Conservation (phyloP, 2,329 filamentous ascomycete species). For the Beauveria rudraprayagi region DNA sequence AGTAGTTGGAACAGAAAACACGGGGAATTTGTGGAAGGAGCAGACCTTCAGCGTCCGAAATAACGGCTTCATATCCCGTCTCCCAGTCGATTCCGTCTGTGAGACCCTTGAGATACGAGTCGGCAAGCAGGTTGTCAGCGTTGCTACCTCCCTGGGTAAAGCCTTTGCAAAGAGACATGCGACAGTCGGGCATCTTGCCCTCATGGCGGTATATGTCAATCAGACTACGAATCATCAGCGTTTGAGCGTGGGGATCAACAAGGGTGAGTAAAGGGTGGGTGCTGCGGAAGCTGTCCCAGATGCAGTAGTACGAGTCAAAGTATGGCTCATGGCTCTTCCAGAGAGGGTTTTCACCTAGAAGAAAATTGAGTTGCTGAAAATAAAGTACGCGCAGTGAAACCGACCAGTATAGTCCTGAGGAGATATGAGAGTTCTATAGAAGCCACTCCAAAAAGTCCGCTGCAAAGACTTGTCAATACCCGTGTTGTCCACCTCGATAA, state of each 20-base stretch:
- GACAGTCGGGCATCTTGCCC: slow-evolving; percentile 64
- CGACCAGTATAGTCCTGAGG: slow-evolving; percentile 62
- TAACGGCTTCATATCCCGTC: slow-evolving; percentile 61
- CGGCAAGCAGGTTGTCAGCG: slow-evolving; percentile 62
- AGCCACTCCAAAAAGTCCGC: slow-evolving; percentile 61
- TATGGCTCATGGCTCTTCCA: slow-evolving; percentile 67
- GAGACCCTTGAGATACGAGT: slow-evolving; percentile 65
- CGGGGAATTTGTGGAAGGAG: slow-evolving; percentile 35
- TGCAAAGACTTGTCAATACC: slow-evolving; percentile 50
- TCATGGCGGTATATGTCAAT: slow-evolving; percentile 65
- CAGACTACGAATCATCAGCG: slow-evolving; percentile 61
- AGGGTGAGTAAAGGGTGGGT: slow-evolving; percentile 66
- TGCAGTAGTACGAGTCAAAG: slow-evolving; percentile 60
- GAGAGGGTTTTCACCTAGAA: slow-evolving; percentile 62
- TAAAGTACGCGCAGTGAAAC: background rate
- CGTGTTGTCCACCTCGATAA: slow-evolving; percentile 46
- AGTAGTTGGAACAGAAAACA: slow-evolving; percentile 24
- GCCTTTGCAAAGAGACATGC: slow-evolving; percentile 70
- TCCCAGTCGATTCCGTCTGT: slow-evolving; percentile 58
- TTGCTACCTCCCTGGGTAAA: slow-evolving; percentile 72
- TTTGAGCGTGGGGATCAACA: slow-evolving; percentile 58
- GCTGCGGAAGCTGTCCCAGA: slow-evolving; percentile 68
- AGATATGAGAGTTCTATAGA: slow-evolving; percentile 60
- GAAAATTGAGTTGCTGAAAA: slow-evolving; percentile 53
- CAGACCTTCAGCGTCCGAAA: slow-evolving; percentile 60